phyloP scores from a whole-genome alignment of 1,284 basidiomycete genomes.

The Hemileia vastatrix region DNA sequence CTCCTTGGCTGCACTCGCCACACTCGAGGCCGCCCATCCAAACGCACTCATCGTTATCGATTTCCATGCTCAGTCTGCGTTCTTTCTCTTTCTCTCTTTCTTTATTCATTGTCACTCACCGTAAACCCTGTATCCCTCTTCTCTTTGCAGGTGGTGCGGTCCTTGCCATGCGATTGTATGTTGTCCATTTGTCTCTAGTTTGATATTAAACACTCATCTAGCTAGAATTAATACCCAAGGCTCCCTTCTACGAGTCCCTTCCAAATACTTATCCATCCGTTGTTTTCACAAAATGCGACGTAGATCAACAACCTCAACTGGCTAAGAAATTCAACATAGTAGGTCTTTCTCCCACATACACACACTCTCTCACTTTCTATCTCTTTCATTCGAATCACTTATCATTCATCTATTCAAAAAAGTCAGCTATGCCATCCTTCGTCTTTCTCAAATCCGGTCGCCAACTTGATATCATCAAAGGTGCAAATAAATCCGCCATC shows the following conservation, averaged over 20 bases:
- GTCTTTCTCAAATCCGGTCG: constrained; percentile 5
- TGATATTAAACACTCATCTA: neutral
- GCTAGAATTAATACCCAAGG: neutral
- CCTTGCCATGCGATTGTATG: constrained; percentile 22
- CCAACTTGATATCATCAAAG: constrained; percentile 11
- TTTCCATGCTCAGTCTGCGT: neutral
- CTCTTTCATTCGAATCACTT: too few relatives aligned
- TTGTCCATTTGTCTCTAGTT: neutral
- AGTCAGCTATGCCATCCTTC: constrained; percentile 21
- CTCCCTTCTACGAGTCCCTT: constrained; percentile 11
- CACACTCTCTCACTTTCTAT: too few relatives aligned
- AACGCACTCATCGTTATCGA: neutral
- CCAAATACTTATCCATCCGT: constrained; percentile 3
- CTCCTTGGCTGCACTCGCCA: too few relatives aligned
- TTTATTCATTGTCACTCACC: neutral
- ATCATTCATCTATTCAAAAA: neutral
- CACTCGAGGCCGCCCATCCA: too few relatives aligned
- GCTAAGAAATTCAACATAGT: constrained; percentile 12
- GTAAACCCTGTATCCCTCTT: neutral
- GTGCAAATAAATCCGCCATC: constrained; percentile 9
- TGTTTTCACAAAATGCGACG: constrained; percentile 18
- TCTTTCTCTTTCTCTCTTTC: neutral
- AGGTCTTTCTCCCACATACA: too few relatives aligned
- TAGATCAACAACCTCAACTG: constrained; percentile 1
- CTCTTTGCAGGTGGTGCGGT: constrained; percentile 11